Evolutionary conservation across 306 rosid genomes (phyloP), one percentile per base, ranked within the genome.

Genomic region (Vicia villosa): DNA sequence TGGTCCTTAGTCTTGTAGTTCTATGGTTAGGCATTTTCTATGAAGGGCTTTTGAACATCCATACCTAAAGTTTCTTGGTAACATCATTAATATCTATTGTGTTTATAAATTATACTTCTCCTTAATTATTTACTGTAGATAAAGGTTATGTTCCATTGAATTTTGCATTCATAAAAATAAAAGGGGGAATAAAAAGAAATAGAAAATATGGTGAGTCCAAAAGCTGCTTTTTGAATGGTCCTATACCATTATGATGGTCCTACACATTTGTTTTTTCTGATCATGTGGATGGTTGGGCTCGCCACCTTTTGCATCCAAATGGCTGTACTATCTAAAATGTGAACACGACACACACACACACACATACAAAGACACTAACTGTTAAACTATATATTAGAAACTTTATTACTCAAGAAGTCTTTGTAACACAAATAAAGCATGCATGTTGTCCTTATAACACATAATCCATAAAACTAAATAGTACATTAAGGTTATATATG

Each of bases 221-320:
- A 22, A 69, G 52, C 74, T 20, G 5, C 50, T 21, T 50, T 68
- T 69, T 49, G 19, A n/a, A 47, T 66, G 68, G 68, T 37, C 68
- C 68, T 62, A 37, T 59, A 10, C 45, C 65, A 59, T 59, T 59
- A 32, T 59, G 65, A 15, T 34, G 72, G 72, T 67, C 61, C 56
- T 43, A 40, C 51, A 63, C 36, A 40, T 63, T 40, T 63, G 0
- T 63, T 63, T 63, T 8, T 14, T 11, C 28, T 66, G 11, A 45
- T 30, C 21, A 45, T 26, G 26, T 66, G 16, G 57, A 45, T 66
- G 58, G 58, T 66, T 66, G 43, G 72, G 72, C 15, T 40, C 69
- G 41, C 46, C 73, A 66, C 47, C 49, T 68, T 50, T 51, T 50
- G 62, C 13, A 17, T 68, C 21, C 73, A 34, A 50, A 68, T 50